A percentile compares a stretch with the other conserved stretches of the same genome.
Conservation (phyloP, 139 green algal genomes). For the Auxenochlorella protothecoides region DNA sequence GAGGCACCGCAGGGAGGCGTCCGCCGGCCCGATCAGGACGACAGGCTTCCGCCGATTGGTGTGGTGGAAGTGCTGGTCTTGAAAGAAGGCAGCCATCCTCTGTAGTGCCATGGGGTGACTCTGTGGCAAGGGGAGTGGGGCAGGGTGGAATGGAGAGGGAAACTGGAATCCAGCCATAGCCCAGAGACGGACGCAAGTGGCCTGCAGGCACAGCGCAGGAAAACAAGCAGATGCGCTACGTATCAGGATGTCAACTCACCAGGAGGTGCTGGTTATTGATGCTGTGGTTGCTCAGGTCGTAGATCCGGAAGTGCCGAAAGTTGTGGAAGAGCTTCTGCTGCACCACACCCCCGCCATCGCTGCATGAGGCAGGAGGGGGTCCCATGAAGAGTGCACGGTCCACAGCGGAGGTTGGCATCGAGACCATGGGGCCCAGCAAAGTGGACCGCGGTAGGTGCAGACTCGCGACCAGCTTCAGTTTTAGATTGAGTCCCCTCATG, state of each 20-base stretch:
- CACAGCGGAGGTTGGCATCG: background rate
- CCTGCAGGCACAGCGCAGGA: no score
- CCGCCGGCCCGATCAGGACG: conserved; percentile 19
- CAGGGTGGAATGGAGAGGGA: background rate
- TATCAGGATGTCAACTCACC: background rate
- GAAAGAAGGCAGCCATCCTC: conserved; percentile 40
- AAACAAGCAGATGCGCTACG: no score
- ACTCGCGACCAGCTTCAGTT: no score
- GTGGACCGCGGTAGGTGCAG: no score
- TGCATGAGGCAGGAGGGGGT: background rate
- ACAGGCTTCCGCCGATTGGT: conserved; percentile 21
- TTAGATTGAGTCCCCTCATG: no score
- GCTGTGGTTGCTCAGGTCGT: conserved; percentile 29
- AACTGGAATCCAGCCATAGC: no score
- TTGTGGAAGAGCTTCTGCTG: conserved; percentile 28
- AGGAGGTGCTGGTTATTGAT: conserved; percentile 26
- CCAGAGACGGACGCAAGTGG: no score
- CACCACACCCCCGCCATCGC: conserved; percentile 23
- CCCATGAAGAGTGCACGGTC: background rate
- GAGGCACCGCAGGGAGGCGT: conserved; percentile 12
- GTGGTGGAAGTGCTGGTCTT: conserved; percentile 28
- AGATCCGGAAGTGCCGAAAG: conserved; percentile 31
- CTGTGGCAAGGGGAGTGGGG: background rate
- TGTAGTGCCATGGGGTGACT: conserved; percentile 39
- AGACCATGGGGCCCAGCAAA: background rate